Evolutionary conservation across 1,284 basidiomycete species (phyloP).

Genomic region (Apiotrichum montevideense): DNA sequence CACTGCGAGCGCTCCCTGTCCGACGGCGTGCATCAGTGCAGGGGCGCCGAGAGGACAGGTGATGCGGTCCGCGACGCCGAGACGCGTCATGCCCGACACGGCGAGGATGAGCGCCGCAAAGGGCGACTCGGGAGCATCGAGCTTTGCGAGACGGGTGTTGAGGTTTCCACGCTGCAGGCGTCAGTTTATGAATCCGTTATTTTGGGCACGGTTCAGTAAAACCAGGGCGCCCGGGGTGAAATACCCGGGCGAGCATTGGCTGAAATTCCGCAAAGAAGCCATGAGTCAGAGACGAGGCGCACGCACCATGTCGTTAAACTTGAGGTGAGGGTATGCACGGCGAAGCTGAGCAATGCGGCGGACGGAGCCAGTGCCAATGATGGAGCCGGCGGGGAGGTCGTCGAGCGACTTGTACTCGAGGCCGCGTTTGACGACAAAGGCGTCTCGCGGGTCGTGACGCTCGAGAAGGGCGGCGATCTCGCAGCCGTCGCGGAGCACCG

Average conservation of each 20-base stretch:
- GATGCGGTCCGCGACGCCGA: constrained; percentile 70
- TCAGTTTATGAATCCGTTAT: neutral
- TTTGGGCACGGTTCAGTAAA: no score
- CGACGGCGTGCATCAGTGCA: constrained; percentile 79
- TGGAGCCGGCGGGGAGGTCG: constrained; percentile 79
- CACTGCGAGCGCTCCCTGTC: constrained; percentile 85
- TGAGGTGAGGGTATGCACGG: constrained; percentile 68
- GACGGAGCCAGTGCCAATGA: constrained; percentile 92
- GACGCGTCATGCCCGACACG: constrained; percentile 83
- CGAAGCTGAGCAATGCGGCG: constrained; percentile 86
- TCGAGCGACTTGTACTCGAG: constrained; percentile 66
- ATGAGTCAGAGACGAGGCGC: neutral
- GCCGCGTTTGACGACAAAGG: constrained; percentile 77
- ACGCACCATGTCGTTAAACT: constrained; percentile 85
- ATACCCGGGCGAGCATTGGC: neutral
- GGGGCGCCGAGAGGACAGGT: constrained; percentile 71
- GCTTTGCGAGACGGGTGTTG: constrained; percentile 80
- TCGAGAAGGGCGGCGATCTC: constrained; percentile 78
- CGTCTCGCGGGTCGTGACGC: constrained; percentile 85
- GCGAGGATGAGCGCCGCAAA: constrained; percentile 90
- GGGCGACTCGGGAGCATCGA: constrained; percentile 72
- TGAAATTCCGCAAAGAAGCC: neutral
- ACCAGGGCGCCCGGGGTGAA: neutral
- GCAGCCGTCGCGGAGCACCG: constrained; percentile 74
- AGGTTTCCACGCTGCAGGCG: constrained; percentile 50